Percentiles rank a stretch among this genome's conserved stretches.
Conservation (phyloP, 2,329 filamentous ascomycete genomes). For the Pestalotiopsis sp. region DNA sequence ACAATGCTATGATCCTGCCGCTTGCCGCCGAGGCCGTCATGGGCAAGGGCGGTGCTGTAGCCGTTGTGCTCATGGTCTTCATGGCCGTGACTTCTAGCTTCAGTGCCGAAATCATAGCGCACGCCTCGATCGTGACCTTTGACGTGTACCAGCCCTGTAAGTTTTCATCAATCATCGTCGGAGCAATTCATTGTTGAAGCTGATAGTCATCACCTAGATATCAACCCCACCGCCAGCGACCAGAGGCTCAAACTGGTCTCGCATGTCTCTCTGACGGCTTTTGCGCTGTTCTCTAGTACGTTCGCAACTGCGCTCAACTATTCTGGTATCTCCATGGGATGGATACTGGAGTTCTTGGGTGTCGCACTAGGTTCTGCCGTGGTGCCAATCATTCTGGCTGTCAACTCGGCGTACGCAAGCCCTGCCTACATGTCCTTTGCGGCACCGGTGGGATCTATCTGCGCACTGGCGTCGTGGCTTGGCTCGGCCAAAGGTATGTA, state of each 20-base stretch:
- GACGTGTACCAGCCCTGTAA: slow-evolving; percentile 68
- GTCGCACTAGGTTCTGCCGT: slow-evolving; percentile 71
- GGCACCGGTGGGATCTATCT: slow-evolving; percentile 59
- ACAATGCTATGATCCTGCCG: slow-evolving; percentile 68
- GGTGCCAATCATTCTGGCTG: slow-evolving; percentile 63
- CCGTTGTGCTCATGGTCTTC: slow-evolving; percentile 67
- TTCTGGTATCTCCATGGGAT: slow-evolving; percentile 66
- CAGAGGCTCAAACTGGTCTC: slow-evolving; percentile 67
- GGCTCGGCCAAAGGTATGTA: slow-evolving; percentile 66
- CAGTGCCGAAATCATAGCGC: slow-evolving; percentile 70
- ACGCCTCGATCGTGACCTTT: slow-evolving; percentile 71
- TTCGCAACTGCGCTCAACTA: slow-evolving; percentile 64
- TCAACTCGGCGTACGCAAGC: slow-evolving; percentile 36
- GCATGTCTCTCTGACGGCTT: slow-evolving; percentile 62
- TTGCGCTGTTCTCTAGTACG: slow-evolving; percentile 64
- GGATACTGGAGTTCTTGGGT: slow-evolving; percentile 72
- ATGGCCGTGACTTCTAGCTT: slow-evolving; percentile 73
- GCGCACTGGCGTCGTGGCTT: slow-evolving; percentile 68
- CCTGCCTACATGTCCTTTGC: slow-evolving; percentile 13
- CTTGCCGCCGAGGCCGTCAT: slow-evolving; percentile 68
- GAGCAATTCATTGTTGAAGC: not conserved
- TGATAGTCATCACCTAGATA: slow-evolving; percentile 41
- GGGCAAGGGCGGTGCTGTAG: slow-evolving; percentile 67
- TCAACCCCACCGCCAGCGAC: slow-evolving; percentile 67
- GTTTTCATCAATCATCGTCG: not conserved